Evolutionary conservation across 176 grass and related monocot genomes (phyloP).

Genomic region (Paspalum vaginatum): DNA sequence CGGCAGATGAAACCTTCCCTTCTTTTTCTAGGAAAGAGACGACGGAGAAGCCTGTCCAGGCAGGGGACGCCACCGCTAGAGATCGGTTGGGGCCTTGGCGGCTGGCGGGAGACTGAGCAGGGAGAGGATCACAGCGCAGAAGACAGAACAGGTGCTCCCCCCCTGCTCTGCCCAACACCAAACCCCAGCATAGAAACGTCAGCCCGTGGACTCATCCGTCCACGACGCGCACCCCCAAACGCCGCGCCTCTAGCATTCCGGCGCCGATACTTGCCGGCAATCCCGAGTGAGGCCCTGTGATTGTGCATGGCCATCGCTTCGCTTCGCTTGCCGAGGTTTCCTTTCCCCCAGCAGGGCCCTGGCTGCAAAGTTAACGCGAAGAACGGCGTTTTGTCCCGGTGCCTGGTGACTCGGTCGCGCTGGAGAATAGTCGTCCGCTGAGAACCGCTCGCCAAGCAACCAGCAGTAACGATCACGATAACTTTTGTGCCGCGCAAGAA

Average conservation of each 20-base stretch:
- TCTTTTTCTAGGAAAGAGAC: slow-evolving; percentile 36
- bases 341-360: not conserved
- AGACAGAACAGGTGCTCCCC: not conserved
- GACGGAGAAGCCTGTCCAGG: not conserved
- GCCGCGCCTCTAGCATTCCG: not conserved
- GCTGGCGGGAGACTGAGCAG: not conserved
- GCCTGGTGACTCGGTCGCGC: slow-evolving; percentile 36
- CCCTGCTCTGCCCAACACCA: slow-evolving; percentile 19
- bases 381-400: slow-evolving; percentile 22
- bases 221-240: not conserved
- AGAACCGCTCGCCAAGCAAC: not conserved
- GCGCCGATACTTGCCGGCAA: not conserved
- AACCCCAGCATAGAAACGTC: slow-evolving; percentile 39
- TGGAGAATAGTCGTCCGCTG: slow-evolving; percentile 18
- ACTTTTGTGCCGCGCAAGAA: not conserved
- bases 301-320: no score
- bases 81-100: not conserved
- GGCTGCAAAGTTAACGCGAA: not conserved
- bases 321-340: not conserved
- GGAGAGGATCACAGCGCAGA: not conserved
- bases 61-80: not conserved
- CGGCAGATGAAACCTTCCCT: not conserved
- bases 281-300: not conserved
- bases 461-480: slow-evolving; percentile 10
- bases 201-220: slow-evolving; percentile 31